phyloP scores from a whole-genome alignment of 2,329 filamentous ascomycete species.

The Xylariaceae sp. region DNA sequence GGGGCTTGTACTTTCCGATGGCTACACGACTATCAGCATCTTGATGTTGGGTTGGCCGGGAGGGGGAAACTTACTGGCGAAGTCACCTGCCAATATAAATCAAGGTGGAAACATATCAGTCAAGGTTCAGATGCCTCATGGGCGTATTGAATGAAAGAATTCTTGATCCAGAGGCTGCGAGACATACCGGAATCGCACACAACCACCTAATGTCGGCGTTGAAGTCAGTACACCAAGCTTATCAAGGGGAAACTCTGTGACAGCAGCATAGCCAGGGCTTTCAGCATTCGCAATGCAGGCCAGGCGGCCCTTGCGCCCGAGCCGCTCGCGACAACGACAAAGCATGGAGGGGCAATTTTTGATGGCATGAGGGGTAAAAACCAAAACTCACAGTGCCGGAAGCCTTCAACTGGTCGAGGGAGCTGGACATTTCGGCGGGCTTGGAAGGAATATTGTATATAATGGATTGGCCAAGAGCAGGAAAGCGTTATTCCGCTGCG shows the following conservation, averaged over 20 bases:
- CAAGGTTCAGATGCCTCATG: conserved; percentile 19
- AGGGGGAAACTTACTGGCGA: conserved; percentile 58
- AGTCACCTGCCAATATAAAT: conserved; percentile 56
- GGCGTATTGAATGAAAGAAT: neutral
- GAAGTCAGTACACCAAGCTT: conserved; percentile 15
- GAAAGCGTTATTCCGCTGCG: neutral
- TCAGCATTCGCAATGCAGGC: neutral
- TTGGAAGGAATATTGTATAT: neutral
- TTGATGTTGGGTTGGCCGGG: neutral
- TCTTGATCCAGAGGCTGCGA: conserved; percentile 4
- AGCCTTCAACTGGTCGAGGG: conserved; percentile 96
- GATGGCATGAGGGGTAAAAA: conserved; percentile 29
- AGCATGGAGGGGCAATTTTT: conserved; percentile 28
- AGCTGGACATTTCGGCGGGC: conserved; percentile 64
- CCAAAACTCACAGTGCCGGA: conserved; percentile 85
- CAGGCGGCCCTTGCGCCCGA: conserved; percentile 4
- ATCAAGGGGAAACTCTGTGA: conserved; percentile 17
- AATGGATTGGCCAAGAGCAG: neutral
- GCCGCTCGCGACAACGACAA: conserved; percentile 11
- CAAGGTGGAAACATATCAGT: conserved; percentile 28
- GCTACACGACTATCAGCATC: conserved; percentile 47
- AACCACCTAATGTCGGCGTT: conserved; percentile 60
- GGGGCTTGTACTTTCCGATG: conserved; percentile 99
- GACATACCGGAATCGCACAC: conserved; percentile 91
- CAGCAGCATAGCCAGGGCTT: neutral